Percentiles rank a stretch among this genome's conserved stretches.
phyloP scores from a whole-genome alignment of 2,329 filamentous ascomycete species.

The Aureobasidium mangrovei region DNA sequence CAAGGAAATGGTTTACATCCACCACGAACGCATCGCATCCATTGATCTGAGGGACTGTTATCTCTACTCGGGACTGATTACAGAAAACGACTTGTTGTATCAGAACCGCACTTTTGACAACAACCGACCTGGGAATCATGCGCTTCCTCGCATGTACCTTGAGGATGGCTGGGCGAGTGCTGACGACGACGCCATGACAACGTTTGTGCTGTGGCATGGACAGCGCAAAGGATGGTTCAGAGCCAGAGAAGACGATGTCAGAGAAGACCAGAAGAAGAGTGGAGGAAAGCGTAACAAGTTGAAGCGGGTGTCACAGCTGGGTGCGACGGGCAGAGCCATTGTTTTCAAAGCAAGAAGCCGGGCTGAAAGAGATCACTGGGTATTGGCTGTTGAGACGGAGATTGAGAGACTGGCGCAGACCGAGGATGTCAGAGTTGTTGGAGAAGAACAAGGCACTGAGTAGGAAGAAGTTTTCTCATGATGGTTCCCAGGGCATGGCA shows the following conservation, averaged over 20 bases:
- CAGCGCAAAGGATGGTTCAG: conserved; percentile 49
- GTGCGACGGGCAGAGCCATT: conserved; percentile 51
- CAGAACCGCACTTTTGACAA: conserved; percentile 56
- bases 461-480: too few species aligned
- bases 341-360: conserved; percentile 58
- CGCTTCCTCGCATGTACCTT: conserved; percentile 51
- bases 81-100: conserved; percentile 54
- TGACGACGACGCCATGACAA: conserved; percentile 58
- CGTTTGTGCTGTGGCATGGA: conserved; percentile 59
- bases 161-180: conserved; percentile 53
- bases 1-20: conserved; percentile 49
- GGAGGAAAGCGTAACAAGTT: conserved; percentile 38
- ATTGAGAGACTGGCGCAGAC: conserved; percentile 50
- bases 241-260: conserved; percentile 25
- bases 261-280: conserved; percentile 13
- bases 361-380: conserved; percentile 60
- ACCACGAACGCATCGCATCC: conserved; percentile 51
- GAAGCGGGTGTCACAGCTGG: conserved; percentile 52
- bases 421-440: conserved; percentile 42
- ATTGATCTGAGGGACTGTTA: conserved; percentile 56
- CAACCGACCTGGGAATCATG: conserved; percentile 51
- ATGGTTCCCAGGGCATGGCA: too few species aligned
- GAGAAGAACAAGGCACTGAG: background rate
- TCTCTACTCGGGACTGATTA: conserved; percentile 55
- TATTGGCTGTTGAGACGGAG: conserved; percentile 55